Evolutionary conservation across 164 flowering plant genomes (phyloP), one percentile per base, ranked within the genome.

Genomic region (Liriodendron chinense): DNA sequence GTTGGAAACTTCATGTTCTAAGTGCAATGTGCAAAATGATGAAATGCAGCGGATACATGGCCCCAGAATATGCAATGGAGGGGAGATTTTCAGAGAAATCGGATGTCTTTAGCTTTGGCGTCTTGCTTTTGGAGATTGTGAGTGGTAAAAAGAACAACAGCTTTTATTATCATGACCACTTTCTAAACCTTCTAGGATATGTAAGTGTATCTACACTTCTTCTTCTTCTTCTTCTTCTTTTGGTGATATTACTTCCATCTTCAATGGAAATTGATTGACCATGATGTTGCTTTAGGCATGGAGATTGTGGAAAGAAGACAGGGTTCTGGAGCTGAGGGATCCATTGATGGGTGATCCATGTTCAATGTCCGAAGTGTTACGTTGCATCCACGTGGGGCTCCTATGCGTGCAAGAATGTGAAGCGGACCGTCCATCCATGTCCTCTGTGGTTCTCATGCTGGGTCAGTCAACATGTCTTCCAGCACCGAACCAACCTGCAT

Each of bases 71-170:
- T 69, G 85, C 80, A 18, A 65, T 80, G 34, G 77, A 78, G 22
- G 91, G 90, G 16, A 49, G 14, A 1, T 84, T 80, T 25, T 87
- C 89, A 0, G 65, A 66, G 14, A 86, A 88, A 50, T 88, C 87
- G 0, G 89, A 88, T 77, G 89, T 86, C 1, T 86, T 82, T 25
- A 86, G 90, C 74, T 85, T 81, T 24, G 87, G 87, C 0, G 86
- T 85, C 3, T 4, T 85, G 22, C 47, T 83, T 3, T 64, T 85
- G 47, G 86, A 85, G 72, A 82, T 82, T 4, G 53, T 83, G 0
- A 83, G 78, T 34, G 84, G 86, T 12, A 74, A 71, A 76, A 78
- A 49, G n/a, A 83, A 74, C 47, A 82, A 82, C 69, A 84, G 84
- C 18, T 85, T 21, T 23, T 64, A 64, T 64, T 3, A 64, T 9